phyloP scores from a whole-genome alignment of 2,329 filamentous ascomycete genomes.

The Ophiostoma tasmaniense region DNA sequence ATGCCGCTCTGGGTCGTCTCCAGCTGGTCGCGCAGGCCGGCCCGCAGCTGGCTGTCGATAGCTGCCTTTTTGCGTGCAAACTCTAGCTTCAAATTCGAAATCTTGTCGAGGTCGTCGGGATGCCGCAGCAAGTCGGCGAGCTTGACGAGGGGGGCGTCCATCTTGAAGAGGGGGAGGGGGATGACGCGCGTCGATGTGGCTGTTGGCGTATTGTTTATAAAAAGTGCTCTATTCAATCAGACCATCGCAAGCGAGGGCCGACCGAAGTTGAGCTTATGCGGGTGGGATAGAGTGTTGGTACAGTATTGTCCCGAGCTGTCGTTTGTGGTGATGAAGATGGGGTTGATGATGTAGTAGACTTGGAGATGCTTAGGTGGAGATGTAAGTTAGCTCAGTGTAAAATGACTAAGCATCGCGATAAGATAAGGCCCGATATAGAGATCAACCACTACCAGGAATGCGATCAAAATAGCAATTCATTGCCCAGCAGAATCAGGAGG shows the following conservation, averaged over 20 bases:
- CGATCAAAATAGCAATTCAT: background rate
- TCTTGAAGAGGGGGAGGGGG: constrained; percentile 27
- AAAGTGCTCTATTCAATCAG: constrained; percentile 5
- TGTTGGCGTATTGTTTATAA: background rate
- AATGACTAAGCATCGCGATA: background rate
- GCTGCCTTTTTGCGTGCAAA: constrained; percentile 90
- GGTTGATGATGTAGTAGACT: background rate
- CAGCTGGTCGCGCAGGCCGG: constrained; percentile 85
- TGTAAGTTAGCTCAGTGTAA: background rate
- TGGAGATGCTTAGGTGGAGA: background rate
- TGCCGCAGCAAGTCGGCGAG: constrained; percentile 89
- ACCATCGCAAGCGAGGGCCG: constrained; percentile 17
- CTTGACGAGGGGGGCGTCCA: constrained; percentile 65
- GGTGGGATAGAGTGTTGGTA: background rate
- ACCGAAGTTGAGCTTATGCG: constrained; percentile 5
- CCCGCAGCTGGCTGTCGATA: constrained; percentile 79
- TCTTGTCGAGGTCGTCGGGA: constrained; percentile 96
- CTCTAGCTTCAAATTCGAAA: constrained; percentile 78
- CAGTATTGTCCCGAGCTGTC: background rate
- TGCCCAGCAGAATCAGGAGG: background rate
- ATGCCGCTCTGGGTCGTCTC: constrained; percentile 92
- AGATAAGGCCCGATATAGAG: background rate
- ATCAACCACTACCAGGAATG: background rate
- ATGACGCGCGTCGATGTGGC: too few relatives aligned
- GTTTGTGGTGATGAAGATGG: background rate